Conservation (phyloP, 2,329 filamentous ascomycete genomes). For the Alternaria gaisen region DNA sequence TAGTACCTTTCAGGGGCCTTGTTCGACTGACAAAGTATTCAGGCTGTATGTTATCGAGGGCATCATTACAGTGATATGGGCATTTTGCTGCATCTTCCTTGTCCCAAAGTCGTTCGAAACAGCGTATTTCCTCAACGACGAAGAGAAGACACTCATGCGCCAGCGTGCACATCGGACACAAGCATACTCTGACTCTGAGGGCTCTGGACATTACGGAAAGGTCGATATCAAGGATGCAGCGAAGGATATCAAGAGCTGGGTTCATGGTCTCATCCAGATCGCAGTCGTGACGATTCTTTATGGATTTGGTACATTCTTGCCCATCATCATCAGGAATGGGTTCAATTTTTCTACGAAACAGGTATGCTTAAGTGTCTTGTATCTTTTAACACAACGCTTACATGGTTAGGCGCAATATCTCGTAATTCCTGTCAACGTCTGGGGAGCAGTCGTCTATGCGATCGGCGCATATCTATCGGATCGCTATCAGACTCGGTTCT, state of each 20-base stretch:
- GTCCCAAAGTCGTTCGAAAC: conserved; percentile 46
- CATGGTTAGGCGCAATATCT: conserved; percentile 44
- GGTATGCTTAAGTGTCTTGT: conserved; percentile 21
- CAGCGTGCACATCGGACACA: conserved; percentile 40
- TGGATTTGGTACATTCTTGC: conserved; percentile 53
- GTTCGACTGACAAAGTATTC: fast-evolving
- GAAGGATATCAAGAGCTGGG: conserved; percentile 45
- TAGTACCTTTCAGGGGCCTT: fast-evolving
- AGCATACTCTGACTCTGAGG: conserved; percentile 43
- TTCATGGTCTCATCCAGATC: conserved; percentile 51
- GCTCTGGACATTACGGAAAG: conserved; percentile 39
- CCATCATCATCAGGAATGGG: conserved; percentile 54
- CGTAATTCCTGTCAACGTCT: conserved; percentile 55
- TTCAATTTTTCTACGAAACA: conserved; percentile 53
- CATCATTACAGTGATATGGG: conserved; percentile 41
- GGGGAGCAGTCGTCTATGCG: conserved; percentile 53
- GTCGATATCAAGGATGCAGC: conserved; percentile 45
- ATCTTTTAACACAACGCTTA: not conserved
- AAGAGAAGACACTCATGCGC: conserved; percentile 43
- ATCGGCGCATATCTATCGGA: conserved; percentile 53
- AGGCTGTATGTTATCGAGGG: conserved; percentile 47
- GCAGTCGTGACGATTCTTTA: conserved; percentile 53
- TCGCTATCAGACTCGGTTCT: conserved; percentile 49
- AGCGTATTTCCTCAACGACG: conserved; percentile 44
- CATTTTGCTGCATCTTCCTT: conserved; percentile 39